These are phyloP conservation scores for Penstemon newberryi DNA, from an alignment of 257 asterid species.

Conservation along the genomic window DNA sequence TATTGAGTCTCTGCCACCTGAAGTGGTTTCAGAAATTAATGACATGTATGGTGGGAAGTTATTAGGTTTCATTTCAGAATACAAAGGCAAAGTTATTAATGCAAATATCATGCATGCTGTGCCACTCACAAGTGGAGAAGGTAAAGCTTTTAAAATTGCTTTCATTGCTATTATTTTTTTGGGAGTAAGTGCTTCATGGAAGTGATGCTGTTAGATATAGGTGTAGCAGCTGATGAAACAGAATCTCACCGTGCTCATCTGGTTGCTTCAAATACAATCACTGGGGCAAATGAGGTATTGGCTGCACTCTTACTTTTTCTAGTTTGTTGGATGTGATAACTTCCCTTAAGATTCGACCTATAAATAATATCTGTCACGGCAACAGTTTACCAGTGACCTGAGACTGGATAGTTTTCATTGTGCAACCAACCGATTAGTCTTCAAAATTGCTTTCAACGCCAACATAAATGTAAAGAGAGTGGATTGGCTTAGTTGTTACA, in stretches of 20 bases:
- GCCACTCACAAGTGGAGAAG: conserved; percentile 36
- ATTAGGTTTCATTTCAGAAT: conserved; percentile 51
- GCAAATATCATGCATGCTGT: conserved; percentile 15
- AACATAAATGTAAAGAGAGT: too few relatives aligned
- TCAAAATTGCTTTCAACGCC: neutral
- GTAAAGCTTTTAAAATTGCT: conserved; percentile 28
- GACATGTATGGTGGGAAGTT: conserved; percentile 80
- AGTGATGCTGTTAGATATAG: conserved; percentile 30
- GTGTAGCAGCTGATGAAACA: conserved; percentile 32
- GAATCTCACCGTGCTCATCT: conserved; percentile 28
- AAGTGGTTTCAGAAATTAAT: conserved; percentile 79
- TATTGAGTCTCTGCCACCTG: conserved; percentile 86
- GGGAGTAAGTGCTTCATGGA: conserved; percentile 17
- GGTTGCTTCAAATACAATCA: conserved; percentile 28
- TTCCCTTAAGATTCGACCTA: too few relatives aligned
- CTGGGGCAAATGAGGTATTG: conserved; percentile 39
- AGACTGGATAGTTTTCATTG: neutral
- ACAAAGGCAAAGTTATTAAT: conserved; percentile 40
- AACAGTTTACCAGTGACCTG: neutral
- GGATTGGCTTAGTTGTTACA: neutral
- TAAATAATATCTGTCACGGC: too few relatives aligned
- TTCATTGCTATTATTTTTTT: neutral
- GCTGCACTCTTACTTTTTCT: neutral
- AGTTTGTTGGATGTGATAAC: neutral
- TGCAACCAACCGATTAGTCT: neutral